phyloP scores from a whole-genome alignment of 1,284 basidiomycete genomes.

The Boletus albobrunnescens region DNA sequence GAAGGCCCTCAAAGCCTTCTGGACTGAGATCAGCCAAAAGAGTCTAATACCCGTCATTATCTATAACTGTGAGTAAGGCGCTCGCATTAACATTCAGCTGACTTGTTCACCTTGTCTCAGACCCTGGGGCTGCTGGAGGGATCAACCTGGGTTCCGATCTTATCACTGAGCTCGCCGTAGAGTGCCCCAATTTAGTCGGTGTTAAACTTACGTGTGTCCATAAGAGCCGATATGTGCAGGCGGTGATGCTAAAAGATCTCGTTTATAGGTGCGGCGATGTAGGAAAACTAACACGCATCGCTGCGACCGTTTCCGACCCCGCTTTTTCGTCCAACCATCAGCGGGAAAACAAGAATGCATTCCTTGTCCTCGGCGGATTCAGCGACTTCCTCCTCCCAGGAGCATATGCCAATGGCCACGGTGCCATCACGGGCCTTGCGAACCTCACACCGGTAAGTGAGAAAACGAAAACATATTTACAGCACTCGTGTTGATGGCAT shows the following conservation, averaged over 20 bases:
- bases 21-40: slow-evolving; percentile 68
- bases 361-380: slow-evolving; percentile 77
- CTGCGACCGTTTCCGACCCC: slow-evolving; percentile 58
- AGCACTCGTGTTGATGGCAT: not conserved
- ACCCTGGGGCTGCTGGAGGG: slow-evolving; percentile 78
- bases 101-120: slow-evolving; percentile 36
- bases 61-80: slow-evolving; percentile 74
- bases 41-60: slow-evolving; percentile 85
- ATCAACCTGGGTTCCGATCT: slow-evolving; percentile 86
- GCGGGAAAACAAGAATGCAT: slow-evolving; percentile 60
- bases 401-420: slow-evolving; percentile 64
- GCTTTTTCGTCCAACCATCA: slow-evolving; percentile 58
- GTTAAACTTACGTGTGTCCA: slow-evolving; percentile 79
- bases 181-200: slow-evolving; percentile 72
- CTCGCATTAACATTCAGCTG: not conserved
- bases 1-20: slow-evolving; percentile 76
- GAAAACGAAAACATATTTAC: not conserved
- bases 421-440: slow-evolving; percentile 79
- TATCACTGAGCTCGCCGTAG: slow-evolving; percentile 72
- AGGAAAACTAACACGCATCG: slow-evolving; percentile 84
- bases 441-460: slow-evolving; percentile 71
- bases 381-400: slow-evolving; percentile 75
- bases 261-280: slow-evolving; percentile 75
- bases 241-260: slow-evolving; percentile 3
- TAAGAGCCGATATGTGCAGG: not conserved